Percentiles rank a stretch among this genome's conserved stretches.
Evolutionary conservation across 2,329 filamentous ascomycete species (phyloP).

Genomic region (Grosmannia huntii): DNA sequence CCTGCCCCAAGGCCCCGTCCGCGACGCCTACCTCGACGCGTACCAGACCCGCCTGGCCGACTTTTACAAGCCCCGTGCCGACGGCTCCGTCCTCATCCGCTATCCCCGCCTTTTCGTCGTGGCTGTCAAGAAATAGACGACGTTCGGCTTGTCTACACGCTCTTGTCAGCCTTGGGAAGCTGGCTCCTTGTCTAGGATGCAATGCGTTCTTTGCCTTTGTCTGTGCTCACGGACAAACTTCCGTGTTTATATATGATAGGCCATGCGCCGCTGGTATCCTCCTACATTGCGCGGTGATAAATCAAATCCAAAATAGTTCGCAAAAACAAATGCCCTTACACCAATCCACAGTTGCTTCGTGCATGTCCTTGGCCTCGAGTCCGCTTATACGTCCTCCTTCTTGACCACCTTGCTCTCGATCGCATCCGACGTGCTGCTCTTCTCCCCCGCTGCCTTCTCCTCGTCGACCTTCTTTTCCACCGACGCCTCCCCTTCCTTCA

Average conservation of each 20-base stretch:
- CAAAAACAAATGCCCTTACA: neutral
- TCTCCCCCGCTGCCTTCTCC: neutral
- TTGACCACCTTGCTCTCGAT: neutral
- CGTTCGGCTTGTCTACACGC: neutral
- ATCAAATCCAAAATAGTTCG: neutral
- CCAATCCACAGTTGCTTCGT: neutral
- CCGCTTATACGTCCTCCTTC: conserved; percentile 5
- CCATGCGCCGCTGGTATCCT: conserved; percentile 6
- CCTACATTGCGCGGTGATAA: neutral
- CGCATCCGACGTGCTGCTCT: neutral
- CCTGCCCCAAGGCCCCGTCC: conserved; percentile 24
- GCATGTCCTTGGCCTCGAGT: neutral
- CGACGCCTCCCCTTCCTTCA: conserved; percentile 6
- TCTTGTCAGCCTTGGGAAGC: too few relatives aligned
- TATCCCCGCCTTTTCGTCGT: conserved; percentile 46
- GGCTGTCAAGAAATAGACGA: conserved; percentile 16
- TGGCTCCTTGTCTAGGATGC: neutral
- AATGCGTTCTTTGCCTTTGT: neutral
- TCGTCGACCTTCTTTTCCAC: conserved; percentile 17
- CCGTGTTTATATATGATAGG: neutral
- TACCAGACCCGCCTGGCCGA: conserved; percentile 32
- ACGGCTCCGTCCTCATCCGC: conserved; percentile 41
- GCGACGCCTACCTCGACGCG: conserved; percentile 28
- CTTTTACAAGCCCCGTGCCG: conserved; percentile 28
- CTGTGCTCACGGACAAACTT: neutral